Evolutionary conservation across 2,329 filamentous ascomycete genomes (phyloP).

Genomic region (Claviceps paspali): DNA sequence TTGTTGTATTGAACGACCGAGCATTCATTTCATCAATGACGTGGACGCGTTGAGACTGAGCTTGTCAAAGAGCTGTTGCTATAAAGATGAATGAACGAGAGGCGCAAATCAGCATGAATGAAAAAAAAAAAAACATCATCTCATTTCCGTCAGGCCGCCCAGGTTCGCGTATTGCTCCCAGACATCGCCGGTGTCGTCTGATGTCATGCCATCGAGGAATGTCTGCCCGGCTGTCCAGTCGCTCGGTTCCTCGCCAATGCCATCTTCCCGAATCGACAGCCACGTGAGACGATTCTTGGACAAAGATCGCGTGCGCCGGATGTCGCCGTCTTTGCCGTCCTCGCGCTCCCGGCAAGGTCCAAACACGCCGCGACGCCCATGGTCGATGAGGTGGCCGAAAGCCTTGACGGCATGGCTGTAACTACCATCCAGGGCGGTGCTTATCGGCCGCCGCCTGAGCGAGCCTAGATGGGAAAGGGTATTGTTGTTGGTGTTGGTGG

Average conservation of each 20-base stretch:
- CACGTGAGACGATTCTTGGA: constrained; percentile 7
- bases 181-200: constrained; percentile 14
- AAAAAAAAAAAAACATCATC: constrained; percentile 9
- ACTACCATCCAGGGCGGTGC: constrained; percentile 14
- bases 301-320: constrained; percentile 10
- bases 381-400: constrained; percentile 12
- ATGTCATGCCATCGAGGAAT: constrained; percentile 15
- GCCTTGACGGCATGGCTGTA: constrained; percentile 12
- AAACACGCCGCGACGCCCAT: constrained; percentile 9
- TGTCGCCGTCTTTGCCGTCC: constrained; percentile 8
- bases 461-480: too few species aligned
- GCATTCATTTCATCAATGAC: too few species aligned
- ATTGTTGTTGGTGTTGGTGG: too few species aligned
- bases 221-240: constrained; percentile 24
- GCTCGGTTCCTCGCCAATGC: constrained; percentile 13
- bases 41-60: too few species aligned
- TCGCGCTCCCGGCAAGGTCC: constrained; percentile 11
- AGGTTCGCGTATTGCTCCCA: constrained; percentile 33
- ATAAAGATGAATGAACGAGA: too few species aligned
- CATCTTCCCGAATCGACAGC: constrained; percentile 8
- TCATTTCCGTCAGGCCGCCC: constrained; percentile 27
- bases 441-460: constrained; percentile 14
- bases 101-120: too few species aligned
- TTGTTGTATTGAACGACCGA: too few species aligned
- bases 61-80: too few species aligned